A percentile compares a stretch with the other conserved stretches of the same genome.
Evolutionary conservation across 1,284 basidiomycete genomes (phyloP).

Genomic region (Binderoboletus segoi): DNA sequence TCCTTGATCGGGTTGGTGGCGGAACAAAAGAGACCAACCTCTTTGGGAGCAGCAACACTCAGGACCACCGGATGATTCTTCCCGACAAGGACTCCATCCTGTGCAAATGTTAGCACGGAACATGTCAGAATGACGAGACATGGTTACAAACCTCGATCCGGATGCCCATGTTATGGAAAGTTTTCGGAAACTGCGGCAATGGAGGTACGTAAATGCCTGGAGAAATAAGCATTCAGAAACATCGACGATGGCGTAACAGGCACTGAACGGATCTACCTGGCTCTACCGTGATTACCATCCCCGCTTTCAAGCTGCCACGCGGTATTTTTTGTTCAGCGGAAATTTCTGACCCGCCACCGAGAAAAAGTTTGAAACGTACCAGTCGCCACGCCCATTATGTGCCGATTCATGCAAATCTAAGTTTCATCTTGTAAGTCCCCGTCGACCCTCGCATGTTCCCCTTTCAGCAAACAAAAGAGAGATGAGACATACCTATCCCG

Average conservation of each 20-base stretch:
- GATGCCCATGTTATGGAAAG: conserved; percentile 88
- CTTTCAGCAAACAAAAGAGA: not conserved
- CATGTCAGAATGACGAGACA: not conserved
- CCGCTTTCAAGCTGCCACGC: conserved; percentile 56
- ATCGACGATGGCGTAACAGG: conserved; percentile 1
- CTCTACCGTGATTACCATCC: conserved; percentile 89
- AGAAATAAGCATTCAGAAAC: conserved; percentile 12
- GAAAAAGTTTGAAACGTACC: conserved; percentile 28
- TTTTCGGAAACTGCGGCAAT: conserved; percentile 73
- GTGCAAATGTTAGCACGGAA: conserved; percentile 12
- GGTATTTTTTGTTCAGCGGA: conserved; percentile 14
- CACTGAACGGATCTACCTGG: conserved; percentile 51
- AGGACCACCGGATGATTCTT: conserved; percentile 70
- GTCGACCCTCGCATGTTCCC: conserved; percentile 9
- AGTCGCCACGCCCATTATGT: conserved; percentile 47
- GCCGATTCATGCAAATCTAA: conserved; percentile 81
- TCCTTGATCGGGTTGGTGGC: not conserved
- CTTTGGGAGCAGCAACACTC: conserved; percentile 83
- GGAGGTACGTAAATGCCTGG: conserved; percentile 83
- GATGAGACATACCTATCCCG: conserved; percentile 64
- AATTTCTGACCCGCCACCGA: conserved; percentile 2
- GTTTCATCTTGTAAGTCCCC: conserved; percentile 18
- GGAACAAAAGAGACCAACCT: conserved; percentile 50
- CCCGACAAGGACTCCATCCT: conserved; percentile 87
- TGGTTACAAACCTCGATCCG: conserved; percentile 73